Base-by-base conservation (phyloP, 108 stramenopile genomes). In the Cyclotella baltica region DNA sequence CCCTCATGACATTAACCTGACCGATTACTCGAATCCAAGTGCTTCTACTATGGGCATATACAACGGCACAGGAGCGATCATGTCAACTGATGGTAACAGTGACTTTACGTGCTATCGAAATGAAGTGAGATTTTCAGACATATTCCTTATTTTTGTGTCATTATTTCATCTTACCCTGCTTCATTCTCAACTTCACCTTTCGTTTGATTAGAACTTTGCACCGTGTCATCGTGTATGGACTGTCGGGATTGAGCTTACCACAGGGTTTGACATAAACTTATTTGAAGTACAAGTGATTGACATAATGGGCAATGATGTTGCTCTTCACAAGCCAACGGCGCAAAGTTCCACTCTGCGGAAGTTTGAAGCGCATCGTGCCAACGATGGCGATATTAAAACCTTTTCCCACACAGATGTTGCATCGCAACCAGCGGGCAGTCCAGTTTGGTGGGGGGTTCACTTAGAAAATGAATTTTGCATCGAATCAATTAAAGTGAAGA, bases 401-500 rank as follows among this genome's bases (percentile, higher is more conserved):
- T 62, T 62, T 35, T 35, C 33, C 13, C 61, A 35, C 31, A 62
- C 61, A 33, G 3, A 55, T 55, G 55, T 27, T 55, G 13, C n/a
- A 11, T 23, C n/a, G 1, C 40, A n/a, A 55, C 5, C 23, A 6
- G 27, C 10, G 1, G 34, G 19, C 2, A 62, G 20, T 34, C 27
- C 56, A 29, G 61, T 62, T 0, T 62, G 3, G 35, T 55, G 55
- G 55, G 61, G 35, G 30, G 35, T 62, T 1, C 33, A 62, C 35
- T 22, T 62, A 36, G 1, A 25, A 20, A 1, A 11, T 34, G 61
- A 34, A 16, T 35, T 15, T 62, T 22, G 23, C 2, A 11, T 62
- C 31, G 2, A 37, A 22, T 62, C 61, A 2, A 2, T 62, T 10
- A n/a, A 15, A 15, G 35, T 62, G 2, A 8, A 19, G 4, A 62